Evolutionary conservation across 2,329 filamentous ascomycete genomes (phyloP).

Genomic region (Fusarium sp.): DNA sequence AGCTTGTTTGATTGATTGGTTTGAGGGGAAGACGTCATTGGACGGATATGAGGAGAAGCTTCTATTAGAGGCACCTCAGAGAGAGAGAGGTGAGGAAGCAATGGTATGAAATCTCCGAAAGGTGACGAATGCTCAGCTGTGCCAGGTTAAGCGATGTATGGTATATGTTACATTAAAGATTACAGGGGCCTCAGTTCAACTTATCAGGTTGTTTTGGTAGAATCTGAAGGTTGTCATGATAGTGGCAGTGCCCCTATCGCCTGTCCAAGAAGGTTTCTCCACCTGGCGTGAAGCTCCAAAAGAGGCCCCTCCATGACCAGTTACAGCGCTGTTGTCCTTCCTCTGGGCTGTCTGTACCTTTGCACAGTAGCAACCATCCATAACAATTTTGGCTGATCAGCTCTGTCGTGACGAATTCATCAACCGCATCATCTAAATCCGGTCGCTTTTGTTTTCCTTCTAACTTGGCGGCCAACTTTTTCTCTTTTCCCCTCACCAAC

Average conservation of each 20-base stretch:
- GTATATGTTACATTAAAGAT: constrained; percentile 2
- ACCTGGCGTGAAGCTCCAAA: constrained; percentile 21
- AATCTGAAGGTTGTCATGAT: constrained; percentile 9
- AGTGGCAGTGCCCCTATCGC: constrained; percentile 1
- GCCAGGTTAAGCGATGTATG: constrained; percentile 11
- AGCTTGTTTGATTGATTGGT: constrained; percentile 5
- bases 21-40: constrained; percentile 24
- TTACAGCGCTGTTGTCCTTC: background rate
- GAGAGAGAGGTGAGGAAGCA: background rate
- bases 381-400: background rate
- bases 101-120: background rate
- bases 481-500: background rate
- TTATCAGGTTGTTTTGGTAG: constrained; percentile 1
- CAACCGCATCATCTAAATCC: background rate
- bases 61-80: background rate
- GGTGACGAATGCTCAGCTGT: constrained; percentile 18
- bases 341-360: background rate
- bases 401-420: constrained; percentile 20
- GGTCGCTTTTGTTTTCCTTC: background rate
- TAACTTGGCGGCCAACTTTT: background rate
- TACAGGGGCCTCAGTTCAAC: background rate
- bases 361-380: background rate
- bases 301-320: background rate
- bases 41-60: constrained; percentile 20
- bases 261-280: background rate